phyloP scores from a whole-genome alignment of 129 eudicot genomes.

The Flaveria robusta region DNA sequence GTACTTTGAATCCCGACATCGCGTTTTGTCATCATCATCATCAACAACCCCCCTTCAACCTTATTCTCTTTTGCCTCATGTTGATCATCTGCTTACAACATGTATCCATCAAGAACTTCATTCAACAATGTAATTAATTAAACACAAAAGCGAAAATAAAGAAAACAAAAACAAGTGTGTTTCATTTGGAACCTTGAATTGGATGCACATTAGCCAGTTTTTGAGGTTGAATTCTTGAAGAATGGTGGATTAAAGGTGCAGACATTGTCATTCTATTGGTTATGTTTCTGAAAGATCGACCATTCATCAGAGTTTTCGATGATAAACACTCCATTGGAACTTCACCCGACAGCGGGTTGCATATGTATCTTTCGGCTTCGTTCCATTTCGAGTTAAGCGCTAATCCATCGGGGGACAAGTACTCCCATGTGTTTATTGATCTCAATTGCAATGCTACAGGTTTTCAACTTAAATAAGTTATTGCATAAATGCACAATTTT shows the following conservation, averaged over 20 bases:
- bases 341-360: slow-evolving; percentile 90
- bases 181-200: slow-evolving; percentile 38
- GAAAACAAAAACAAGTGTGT: not conserved
- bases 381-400: slow-evolving; percentile 91
- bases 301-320: slow-evolving; percentile 68
- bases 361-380: slow-evolving; percentile 92
- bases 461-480: not conserved
- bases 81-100: slow-evolving; percentile 45
- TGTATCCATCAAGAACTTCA: not conserved
- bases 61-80: slow-evolving; percentile 34
- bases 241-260: slow-evolving; percentile 74
- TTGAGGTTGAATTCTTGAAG: slow-evolving; percentile 42
- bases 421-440: slow-evolving; percentile 85
- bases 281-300: slow-evolving; percentile 63
- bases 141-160: not conserved
- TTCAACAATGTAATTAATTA: slow-evolving; percentile 1
- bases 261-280: slow-evolving; percentile 78
- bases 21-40: slow-evolving; percentile 48
- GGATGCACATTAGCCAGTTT: slow-evolving; percentile 44
- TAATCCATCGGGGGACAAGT: slow-evolving; percentile 74
- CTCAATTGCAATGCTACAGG: slow-evolving; percentile 80
- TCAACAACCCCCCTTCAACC: slow-evolving; percentile 20
- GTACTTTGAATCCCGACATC: slow-evolving; percentile 74
- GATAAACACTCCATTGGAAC: slow-evolving; percentile 94
- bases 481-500: not conserved